Evolutionary conservation across 2,329 filamentous ascomycete species (phyloP).

Genomic region (Exserohilum rostratum): DNA sequence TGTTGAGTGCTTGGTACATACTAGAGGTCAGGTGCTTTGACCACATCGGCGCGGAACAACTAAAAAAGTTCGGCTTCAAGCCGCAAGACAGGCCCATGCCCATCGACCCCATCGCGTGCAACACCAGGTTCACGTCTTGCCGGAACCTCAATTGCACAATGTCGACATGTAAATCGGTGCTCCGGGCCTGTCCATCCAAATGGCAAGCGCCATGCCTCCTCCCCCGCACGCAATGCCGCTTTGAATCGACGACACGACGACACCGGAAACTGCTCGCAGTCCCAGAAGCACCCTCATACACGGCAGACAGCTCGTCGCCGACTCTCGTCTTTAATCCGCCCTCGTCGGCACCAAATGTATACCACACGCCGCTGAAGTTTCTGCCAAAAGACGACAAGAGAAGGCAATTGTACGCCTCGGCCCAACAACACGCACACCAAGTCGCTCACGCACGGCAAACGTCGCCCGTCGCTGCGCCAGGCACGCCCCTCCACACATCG

Average conservation of each 20-base stretch:
- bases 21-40: constrained; percentile 2
- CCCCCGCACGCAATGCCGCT: constrained; percentile 43
- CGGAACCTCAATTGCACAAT: constrained; percentile 32
- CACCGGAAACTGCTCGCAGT: constrained; percentile 55
- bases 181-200: constrained; percentile 29
- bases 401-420: constrained; percentile 52
- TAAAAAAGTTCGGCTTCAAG: constrained; percentile 33
- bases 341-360: constrained; percentile 66
- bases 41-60: constrained; percentile 33
- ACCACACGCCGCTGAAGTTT: constrained; percentile 70
- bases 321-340: constrained; percentile 66
- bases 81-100: constrained; percentile 18
- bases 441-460: constrained; percentile 28
- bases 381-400: constrained; percentile 65
- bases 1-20: neutral
- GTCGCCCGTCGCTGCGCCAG: constrained; percentile 35
- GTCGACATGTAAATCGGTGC: constrained; percentile 42
- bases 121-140: constrained; percentile 12
- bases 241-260: constrained; percentile 54
- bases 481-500: constrained; percentile 33
- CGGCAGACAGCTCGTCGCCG: constrained; percentile 33
- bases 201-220: constrained; percentile 27
- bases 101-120: constrained; percentile 14
- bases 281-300: constrained; percentile 54
- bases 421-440: constrained; percentile 29